Evolutionary conservation across 2,329 filamentous ascomycete genomes (phyloP).

Genomic region (Capronia epimyces): DNA sequence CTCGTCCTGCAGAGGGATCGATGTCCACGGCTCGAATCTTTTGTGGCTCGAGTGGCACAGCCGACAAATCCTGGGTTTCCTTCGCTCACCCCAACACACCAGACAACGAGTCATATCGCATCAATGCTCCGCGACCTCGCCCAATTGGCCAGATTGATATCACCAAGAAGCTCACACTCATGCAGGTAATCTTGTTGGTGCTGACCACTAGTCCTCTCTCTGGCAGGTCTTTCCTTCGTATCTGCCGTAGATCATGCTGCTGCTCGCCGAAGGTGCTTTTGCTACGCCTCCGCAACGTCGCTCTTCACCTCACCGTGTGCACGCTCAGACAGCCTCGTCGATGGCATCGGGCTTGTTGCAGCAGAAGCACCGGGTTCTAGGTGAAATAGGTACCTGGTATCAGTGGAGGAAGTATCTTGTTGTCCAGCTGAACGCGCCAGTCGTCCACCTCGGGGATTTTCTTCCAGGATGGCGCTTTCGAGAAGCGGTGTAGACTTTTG

Average conservation of each 20-base stretch:
- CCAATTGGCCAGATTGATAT: conserved; percentile 7
- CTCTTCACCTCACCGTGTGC: conserved; percentile 1
- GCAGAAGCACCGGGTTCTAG: not conserved
- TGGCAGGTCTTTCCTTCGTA: conserved; percentile 14
- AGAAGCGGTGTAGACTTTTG: conserved; percentile 19
- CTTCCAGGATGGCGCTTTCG: not conserved
- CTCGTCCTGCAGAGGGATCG: not conserved
- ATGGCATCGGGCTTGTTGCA: not conserved
- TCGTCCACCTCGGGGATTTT: not conserved
- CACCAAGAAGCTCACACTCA: conserved; percentile 18
- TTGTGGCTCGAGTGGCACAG: conserved; percentile 1
- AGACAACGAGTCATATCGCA: conserved; percentile 11
- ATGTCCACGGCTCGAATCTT: not conserved
- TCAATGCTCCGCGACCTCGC: not conserved
- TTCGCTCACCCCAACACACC: not conserved
- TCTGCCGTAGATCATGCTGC: not conserved
- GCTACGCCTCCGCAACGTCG: conserved; percentile 13
- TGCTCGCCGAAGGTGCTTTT: conserved; percentile 2
- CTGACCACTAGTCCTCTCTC: conserved; percentile 13
- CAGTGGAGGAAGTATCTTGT: not conserved
- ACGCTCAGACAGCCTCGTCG: conserved; percentile 8
- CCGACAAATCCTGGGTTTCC: conserved; percentile 5
- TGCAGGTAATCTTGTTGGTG: conserved; percentile 24
- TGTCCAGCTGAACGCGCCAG: conserved; percentile 7
- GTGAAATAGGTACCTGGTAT: not conserved